Evolutionary conservation across 2,329 filamentous ascomycete species (phyloP).

Genomic region (Phialocephala subalpina): DNA sequence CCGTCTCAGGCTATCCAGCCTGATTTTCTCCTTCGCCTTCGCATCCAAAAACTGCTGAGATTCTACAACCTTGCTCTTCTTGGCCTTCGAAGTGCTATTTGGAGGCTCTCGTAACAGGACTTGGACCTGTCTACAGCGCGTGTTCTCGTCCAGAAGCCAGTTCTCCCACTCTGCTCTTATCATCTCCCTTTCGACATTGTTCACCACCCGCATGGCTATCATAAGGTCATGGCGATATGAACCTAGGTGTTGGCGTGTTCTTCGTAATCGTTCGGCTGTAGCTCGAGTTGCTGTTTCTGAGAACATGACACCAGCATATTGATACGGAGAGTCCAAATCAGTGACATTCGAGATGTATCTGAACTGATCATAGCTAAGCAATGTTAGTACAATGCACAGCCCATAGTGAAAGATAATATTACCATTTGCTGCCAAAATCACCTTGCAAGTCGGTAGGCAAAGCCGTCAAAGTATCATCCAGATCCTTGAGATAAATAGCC

Average conservation of each 20-base stretch:
- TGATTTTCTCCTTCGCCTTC: slow-evolving; percentile 39
- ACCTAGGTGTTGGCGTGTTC: slow-evolving; percentile 84
- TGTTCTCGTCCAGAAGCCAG: slow-evolving; percentile 84
- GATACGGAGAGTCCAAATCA: slow-evolving; percentile 64
- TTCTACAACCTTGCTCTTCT: slow-evolving; percentile 36
- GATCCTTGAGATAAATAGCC: slow-evolving; percentile 82
- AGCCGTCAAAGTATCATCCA: slow-evolving; percentile 66
- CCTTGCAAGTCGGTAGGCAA: slow-evolving; percentile 30
- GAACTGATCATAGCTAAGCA: slow-evolving; percentile 65
- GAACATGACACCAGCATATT: slow-evolving; percentile 58
- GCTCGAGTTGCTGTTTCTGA: slow-evolving; percentile 58
- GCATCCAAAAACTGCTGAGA: slow-evolving; percentile 34
- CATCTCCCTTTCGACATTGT: slow-evolving; percentile 87
- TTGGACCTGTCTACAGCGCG: slow-evolving; percentile 72
- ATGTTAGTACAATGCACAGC: slow-evolving; percentile 25
- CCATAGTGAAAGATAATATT: slow-evolving; percentile 31
- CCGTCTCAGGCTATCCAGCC: slow-evolving; percentile 54
- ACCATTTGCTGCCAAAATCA: slow-evolving; percentile 58
- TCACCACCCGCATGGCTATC: slow-evolving; percentile 89
- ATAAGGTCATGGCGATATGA: slow-evolving; percentile 88
- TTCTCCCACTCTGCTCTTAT: slow-evolving; percentile 90
- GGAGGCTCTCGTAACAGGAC: slow-evolving; percentile 51
- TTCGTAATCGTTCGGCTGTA: slow-evolving; percentile 70
- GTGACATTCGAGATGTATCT: slow-evolving; percentile 63
- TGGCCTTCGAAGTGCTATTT: slow-evolving; percentile 34